Conservation (phyloP, 2,329 filamentous ascomycete genomes). For the Xylaria sp. region DNA sequence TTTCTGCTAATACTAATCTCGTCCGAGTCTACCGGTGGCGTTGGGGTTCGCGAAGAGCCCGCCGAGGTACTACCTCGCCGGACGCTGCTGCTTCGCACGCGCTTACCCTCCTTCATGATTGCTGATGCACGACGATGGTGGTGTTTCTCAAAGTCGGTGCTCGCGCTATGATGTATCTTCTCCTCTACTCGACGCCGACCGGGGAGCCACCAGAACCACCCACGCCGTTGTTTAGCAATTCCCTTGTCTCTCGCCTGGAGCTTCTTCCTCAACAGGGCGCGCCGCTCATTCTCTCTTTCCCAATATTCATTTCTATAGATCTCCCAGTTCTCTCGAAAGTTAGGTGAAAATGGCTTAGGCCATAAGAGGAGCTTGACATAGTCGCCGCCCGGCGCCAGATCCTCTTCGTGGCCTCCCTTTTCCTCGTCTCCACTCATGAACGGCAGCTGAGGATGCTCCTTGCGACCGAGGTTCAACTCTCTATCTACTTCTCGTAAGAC, state of each 20-base stretch:
- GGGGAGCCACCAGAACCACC: slow-evolving; percentile 88
- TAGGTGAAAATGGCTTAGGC: slow-evolving; percentile 93
- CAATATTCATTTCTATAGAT: slow-evolving; percentile 94
- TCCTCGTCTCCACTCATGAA: slow-evolving; percentile 64
- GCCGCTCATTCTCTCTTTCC: slow-evolving; percentile 94
- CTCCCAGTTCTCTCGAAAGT: slow-evolving; percentile 97
- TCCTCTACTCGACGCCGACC: slow-evolving; percentile 68
- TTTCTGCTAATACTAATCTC: slow-evolving; percentile 53
- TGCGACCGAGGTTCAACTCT: slow-evolving; percentile 61
- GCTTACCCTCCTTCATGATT: slow-evolving; percentile 59
- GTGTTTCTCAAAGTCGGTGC: slow-evolving; percentile 50
- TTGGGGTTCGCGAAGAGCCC: slow-evolving; percentile 61
- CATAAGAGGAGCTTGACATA: slow-evolving; percentile 90
- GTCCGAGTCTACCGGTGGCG: slow-evolving; percentile 60
- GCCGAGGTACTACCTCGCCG: slow-evolving; percentile 62
- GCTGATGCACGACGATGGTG: slow-evolving; percentile 55
- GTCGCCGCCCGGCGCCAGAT: slow-evolving; percentile 88
- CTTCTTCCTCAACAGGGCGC: slow-evolving; percentile 75
- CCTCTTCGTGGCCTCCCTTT: slow-evolving; percentile 80
- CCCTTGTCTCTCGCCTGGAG: slow-evolving; percentile 75
- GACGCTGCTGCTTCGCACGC: slow-evolving; percentile 62
- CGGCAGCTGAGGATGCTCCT: slow-evolving; percentile 54
- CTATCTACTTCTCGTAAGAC: slow-evolving; percentile 69
- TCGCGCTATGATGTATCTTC: slow-evolving; percentile 36
- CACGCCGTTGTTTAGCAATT: slow-evolving; percentile 72